Conservation (phyloP, 1,284 basidiomycete species). For the Fistulinella cinereoalba region DNA sequence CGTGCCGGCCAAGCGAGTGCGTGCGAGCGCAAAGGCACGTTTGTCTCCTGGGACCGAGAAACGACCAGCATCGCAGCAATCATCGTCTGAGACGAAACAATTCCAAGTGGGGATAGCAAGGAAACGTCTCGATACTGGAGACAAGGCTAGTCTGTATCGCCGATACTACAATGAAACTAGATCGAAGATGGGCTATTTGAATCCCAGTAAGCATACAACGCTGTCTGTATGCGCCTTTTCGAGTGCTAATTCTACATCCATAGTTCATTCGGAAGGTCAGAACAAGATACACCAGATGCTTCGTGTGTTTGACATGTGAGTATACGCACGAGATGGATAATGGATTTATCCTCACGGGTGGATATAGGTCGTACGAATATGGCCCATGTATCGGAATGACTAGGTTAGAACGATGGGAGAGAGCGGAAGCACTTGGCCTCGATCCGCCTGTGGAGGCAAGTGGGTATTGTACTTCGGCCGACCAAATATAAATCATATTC, state of each 20-base stretch:
- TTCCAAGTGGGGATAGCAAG: constrained; percentile 5
- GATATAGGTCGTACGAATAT: constrained; percentile 67
- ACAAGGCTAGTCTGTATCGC: constrained; percentile 49
- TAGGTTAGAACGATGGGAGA: constrained; percentile 85
- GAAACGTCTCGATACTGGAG: constrained; percentile 16
- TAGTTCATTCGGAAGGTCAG: constrained; percentile 63
- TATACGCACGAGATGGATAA: constrained; percentile 9
- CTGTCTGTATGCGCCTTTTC: not conserved
- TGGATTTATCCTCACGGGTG: constrained; percentile 1
- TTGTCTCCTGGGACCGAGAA: constrained; percentile 3
- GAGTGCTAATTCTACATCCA: not conserved
- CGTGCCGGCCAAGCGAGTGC: constrained; percentile 22
- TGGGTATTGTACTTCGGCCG: not conserved
- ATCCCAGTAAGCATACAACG: constrained; percentile 52
- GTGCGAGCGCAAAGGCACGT: constrained; percentile 11
- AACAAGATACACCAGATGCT: constrained; percentile 70
- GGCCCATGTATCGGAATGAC: constrained; percentile 85
- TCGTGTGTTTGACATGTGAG: constrained; percentile 76
- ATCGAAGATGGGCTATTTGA: constrained; percentile 52
- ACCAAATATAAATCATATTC: not conserved
- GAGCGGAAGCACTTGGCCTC: constrained; percentile 78
- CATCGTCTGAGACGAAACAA: constrained; percentile 7
- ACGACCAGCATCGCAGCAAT: not conserved
- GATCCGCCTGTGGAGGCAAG: constrained; percentile 79
- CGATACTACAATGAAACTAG: constrained; percentile 42